Percentiles rank a stretch among this genome's conserved stretches.
Evolutionary conservation across 208 protist genomes (phyloP).

Genomic region (Trichomonas tenax): DNA sequence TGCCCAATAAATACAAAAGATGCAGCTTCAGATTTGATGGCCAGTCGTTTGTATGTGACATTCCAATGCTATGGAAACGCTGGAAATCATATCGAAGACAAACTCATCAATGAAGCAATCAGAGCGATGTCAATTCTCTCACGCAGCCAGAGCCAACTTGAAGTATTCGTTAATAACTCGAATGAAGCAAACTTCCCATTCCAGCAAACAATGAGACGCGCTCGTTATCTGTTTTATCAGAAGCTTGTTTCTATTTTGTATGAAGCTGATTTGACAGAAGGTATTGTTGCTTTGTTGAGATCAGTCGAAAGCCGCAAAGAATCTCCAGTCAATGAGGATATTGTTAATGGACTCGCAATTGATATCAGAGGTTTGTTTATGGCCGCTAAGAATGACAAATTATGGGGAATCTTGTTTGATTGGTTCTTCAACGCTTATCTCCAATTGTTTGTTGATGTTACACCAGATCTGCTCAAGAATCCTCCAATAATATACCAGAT

Average conservation of each 20-base stretch:
- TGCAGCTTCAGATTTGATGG: not conserved
- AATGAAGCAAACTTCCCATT: not conserved
- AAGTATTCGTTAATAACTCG: not conserved
- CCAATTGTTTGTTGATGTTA: not conserved
- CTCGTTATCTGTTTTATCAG: not conserved
- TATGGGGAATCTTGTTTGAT: not conserved
- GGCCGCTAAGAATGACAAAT: not conserved
- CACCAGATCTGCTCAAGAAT: not conserved
- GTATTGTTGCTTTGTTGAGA: not conserved
- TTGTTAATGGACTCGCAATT: not conserved
- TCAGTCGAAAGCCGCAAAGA: not conserved
- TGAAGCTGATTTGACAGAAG: not conserved
- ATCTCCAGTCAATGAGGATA: not conserved
- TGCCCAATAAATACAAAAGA: not conserved
- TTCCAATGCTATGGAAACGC: not conserved
- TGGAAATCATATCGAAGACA: not conserved
- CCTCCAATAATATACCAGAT: not conserved
- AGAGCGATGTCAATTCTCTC: not conserved
- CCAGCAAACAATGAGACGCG: not conserved
- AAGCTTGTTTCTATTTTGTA: not conserved
- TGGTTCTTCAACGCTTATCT: not conserved
- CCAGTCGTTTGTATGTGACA: not conserved
- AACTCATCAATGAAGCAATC: not conserved
- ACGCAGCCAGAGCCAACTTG: not conserved
- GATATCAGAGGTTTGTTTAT: not conserved